These are phyloP conservation scores for Xylaria grammica DNA, from an alignment of 495 filamentous ascomycete species.

Conservation along the genomic window DNA sequence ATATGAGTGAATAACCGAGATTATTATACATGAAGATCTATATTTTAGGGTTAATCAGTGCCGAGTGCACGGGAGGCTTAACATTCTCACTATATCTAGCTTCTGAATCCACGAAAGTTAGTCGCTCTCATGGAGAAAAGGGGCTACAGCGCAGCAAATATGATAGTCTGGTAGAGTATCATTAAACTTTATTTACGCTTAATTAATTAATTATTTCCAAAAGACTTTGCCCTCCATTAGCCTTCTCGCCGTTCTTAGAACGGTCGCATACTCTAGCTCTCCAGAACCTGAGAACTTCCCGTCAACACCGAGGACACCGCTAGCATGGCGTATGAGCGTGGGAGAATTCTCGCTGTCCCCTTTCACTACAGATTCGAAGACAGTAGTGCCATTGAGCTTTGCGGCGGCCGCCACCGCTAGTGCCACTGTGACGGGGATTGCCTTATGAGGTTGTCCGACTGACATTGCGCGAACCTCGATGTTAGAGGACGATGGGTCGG, in stretches of 20 bases:
- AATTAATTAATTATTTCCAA: background rate
- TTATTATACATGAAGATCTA: too few relatives aligned
- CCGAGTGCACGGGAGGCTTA: too few relatives aligned
- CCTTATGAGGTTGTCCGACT: conserved; percentile 67
- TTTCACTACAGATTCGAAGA: background rate
- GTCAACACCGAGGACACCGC: background rate
- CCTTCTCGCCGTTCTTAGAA: background rate
- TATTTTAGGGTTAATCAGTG: too few relatives aligned
- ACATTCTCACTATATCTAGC: too few relatives aligned
- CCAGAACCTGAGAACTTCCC: background rate
- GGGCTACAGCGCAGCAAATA: too few relatives aligned
- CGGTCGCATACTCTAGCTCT: background rate
- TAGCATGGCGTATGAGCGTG: background rate
- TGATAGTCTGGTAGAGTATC: too few relatives aligned
- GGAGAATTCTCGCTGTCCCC: background rate
- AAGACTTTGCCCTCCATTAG: background rate
- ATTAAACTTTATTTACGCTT: too few relatives aligned
- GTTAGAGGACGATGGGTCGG: conserved; percentile 27
- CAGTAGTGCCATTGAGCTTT: conserved; percentile 21
- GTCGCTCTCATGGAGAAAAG: too few relatives aligned
- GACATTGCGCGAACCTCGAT: conserved; percentile 54
- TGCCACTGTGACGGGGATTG: conserved; percentile 65
- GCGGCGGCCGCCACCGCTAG: conserved; percentile 66
- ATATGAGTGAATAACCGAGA: too few relatives aligned
- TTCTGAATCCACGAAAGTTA: too few relatives aligned